Evolutionary conservation across 1,284 basidiomycete genomes (phyloP), one percentile per base, ranked within the genome.

Genomic region (Xanthoconium separans): DNA sequence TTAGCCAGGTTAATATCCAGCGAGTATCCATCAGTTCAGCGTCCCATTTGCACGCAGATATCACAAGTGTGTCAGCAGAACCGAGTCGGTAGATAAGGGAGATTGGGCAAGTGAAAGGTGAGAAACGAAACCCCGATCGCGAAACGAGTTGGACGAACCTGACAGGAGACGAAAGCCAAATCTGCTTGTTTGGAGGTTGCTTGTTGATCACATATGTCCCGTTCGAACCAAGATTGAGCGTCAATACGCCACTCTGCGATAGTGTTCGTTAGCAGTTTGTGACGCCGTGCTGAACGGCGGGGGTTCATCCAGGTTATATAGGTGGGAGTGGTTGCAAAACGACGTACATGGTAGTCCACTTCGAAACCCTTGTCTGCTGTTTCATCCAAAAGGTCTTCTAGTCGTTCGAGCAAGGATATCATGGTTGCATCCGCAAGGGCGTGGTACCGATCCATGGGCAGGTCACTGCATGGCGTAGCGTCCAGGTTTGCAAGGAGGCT

Each of bases 151-250:
- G 40, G 49, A 62, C 75, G 34, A 56, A 87, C 89, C 87, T 92
- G 58, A 87, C 68, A 0, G 96, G 96, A 34, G 93, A 96, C 12
- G 93, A 95, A 33, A 99, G 79, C 96, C 96, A 99, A 67, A 99
- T 98, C 72, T 99, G 97, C 73, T 95, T 94, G 70, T 98, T 98
- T 6, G 97, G 96, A 10, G 96, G 96, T 73, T 99, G 96, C 78
- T 99, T 99, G 77, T 99, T 99, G 76, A 99, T 91, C 40, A 98
- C 96, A 75, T 98, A 99, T n/a, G 93, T 98, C 18, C 95, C 95
- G 58, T 89, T 78, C 9, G 82, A 77, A 34, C 91, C 94, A 18
- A 98, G 78, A 45, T 80, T 79, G 48, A 98, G 82, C 3, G 93
- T 99, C 55, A 99, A 75, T 31, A 99, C 96, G 24, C 96, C 96